phyloP scores from a whole-genome alignment of 345 rosid species.

The Trapa bicornis region DNA sequence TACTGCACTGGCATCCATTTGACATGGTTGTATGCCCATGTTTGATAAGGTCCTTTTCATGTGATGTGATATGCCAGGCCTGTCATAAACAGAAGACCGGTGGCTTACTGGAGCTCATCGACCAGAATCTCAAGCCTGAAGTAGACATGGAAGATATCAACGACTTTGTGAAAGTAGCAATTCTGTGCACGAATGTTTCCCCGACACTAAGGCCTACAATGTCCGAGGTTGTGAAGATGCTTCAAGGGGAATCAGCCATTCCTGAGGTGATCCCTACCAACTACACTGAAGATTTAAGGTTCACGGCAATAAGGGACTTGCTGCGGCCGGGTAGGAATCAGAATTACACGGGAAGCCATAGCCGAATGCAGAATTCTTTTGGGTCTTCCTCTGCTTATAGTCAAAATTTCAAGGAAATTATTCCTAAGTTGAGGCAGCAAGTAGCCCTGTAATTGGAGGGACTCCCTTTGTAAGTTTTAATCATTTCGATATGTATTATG shows the following conservation, averaged over 20 bases:
- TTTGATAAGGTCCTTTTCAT: no score
- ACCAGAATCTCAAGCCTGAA: slow-evolving; percentile 11
- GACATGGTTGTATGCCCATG: no score
- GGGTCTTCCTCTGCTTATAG: not conserved
- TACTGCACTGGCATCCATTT: no score
- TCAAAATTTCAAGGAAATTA: not conserved
- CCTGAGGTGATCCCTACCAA: slow-evolving; percentile 15
- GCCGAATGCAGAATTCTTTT: not conserved
- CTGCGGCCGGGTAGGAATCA: not conserved
- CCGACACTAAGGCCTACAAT: slow-evolving; percentile 20
- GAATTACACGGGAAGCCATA: slow-evolving; percentile 2
- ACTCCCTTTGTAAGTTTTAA: not conserved
- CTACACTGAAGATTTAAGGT: slow-evolving; percentile 16
- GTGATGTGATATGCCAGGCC: slow-evolving; percentile 11
- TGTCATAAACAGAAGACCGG: slow-evolving; percentile 18
- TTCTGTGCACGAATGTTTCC: slow-evolving; percentile 18
- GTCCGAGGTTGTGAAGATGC: slow-evolving; percentile 22
- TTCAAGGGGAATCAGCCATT: slow-evolving; percentile 15
- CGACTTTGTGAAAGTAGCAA: slow-evolving; percentile 13
- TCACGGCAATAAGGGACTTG: slow-evolving; percentile 13
- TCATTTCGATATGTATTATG: no score
- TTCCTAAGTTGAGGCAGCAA: not conserved
- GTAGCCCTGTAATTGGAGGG: not conserved
- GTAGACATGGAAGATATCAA: slow-evolving; percentile 13
- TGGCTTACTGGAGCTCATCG: slow-evolving; percentile 11